These are phyloP conservation scores for Termitomyces sp. DNA, from an alignment of 768 basidiomycete genomes.

Conservation along the genomic window DNA sequence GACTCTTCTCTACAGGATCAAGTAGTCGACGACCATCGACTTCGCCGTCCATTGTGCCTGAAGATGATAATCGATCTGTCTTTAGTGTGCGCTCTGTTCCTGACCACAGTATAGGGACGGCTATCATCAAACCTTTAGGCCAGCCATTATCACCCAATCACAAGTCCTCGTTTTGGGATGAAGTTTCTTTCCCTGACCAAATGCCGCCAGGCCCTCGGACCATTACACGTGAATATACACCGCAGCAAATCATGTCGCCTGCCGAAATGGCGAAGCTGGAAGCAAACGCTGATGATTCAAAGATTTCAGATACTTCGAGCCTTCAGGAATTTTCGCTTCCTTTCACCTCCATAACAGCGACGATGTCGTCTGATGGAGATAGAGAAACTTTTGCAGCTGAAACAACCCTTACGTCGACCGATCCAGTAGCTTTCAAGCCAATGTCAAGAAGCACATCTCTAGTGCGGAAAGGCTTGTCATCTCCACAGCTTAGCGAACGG, in stretches of 20 bases:
- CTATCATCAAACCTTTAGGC: conserved; percentile 19
- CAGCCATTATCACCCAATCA: conserved; percentile 18
- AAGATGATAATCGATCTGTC: conserved; percentile 53
- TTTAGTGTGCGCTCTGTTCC: conserved; percentile 46
- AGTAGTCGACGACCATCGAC: conserved; percentile 49
- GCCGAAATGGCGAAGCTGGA: conserved; percentile 61
- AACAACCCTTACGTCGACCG: conserved; percentile 15
- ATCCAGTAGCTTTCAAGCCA: conserved; percentile 7
- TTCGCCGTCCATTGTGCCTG: conserved; percentile 31
- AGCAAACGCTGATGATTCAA: conserved; percentile 35
- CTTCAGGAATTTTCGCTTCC: conserved; percentile 33
- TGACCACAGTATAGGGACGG: conserved; percentile 23
- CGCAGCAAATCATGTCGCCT: conserved; percentile 64
- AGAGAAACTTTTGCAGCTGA: conserved; percentile 16
- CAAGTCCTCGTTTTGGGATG: conserved; percentile 45
- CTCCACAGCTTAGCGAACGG: conserved; percentile 17
- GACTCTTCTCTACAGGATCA: conserved; percentile 58
- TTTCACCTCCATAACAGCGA: conserved; percentile 30
- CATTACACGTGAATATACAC: conserved; percentile 40
- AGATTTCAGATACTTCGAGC: conserved; percentile 17
- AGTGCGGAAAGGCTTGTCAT: conserved; percentile 11
- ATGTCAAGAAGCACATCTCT: conserved; percentile 16
- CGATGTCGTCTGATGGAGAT: conserved; percentile 25
- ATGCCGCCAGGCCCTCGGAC: conserved; percentile 29
- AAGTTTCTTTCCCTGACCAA: conserved; percentile 25